A percentile compares a stretch with the other conserved stretches of the same genome.
These are phyloP conservation scores for Chaetomiaceae sp. DNA, from an alignment of 2,329 filamentous ascomycete genomes.

Conservation along the genomic window DNA sequence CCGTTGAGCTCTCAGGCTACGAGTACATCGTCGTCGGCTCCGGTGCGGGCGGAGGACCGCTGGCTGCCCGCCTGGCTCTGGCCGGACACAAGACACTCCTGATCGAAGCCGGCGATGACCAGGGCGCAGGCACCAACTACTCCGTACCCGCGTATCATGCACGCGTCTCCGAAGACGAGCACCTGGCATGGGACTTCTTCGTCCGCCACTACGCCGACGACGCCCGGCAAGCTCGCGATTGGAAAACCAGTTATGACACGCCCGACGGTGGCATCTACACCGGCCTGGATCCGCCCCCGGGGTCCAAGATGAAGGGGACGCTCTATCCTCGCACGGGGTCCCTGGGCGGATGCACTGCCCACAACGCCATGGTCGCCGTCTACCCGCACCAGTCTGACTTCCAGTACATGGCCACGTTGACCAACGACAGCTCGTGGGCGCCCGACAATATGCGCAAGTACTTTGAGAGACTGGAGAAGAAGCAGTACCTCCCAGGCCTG, in stretches of 20 bases:
- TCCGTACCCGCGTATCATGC: no score
- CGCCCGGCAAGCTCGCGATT: no score
- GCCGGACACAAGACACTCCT: conserved; percentile 54
- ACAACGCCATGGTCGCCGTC: conserved; percentile 56
- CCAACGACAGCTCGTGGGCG: conserved; percentile 54
- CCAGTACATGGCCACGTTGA: conserved; percentile 48
- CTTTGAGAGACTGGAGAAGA: conserved; percentile 50
- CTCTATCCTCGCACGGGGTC: conserved; percentile 41
- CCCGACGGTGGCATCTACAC: no score
- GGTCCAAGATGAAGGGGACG: no score
- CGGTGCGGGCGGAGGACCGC: conserved; percentile 52
- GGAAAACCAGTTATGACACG: no score
- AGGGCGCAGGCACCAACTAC: conserved; percentile 10
- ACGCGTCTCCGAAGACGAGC: conserved; percentile 1
- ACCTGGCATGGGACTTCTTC: conserved; percentile 47
- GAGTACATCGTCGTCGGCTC: conserved; percentile 59
- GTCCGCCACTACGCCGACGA: conserved; percentile 48
- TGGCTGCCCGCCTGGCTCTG: conserved; percentile 52
- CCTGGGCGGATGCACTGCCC: conserved; percentile 47
- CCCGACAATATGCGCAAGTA: conserved; percentile 55
- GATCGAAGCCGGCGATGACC: conserved; percentile 54
- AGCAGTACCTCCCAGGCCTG: conserved; percentile 42
- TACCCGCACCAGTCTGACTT: conserved; percentile 56
- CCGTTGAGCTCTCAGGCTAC: no score
- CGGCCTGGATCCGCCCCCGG: no score